A percentile compares a stretch with the other conserved stretches of the same genome.
These are phyloP conservation scores for Rhizopus microsporus DNA, from an alignment of 371 early-diverging fungal species.

Conservation along the genomic window DNA sequence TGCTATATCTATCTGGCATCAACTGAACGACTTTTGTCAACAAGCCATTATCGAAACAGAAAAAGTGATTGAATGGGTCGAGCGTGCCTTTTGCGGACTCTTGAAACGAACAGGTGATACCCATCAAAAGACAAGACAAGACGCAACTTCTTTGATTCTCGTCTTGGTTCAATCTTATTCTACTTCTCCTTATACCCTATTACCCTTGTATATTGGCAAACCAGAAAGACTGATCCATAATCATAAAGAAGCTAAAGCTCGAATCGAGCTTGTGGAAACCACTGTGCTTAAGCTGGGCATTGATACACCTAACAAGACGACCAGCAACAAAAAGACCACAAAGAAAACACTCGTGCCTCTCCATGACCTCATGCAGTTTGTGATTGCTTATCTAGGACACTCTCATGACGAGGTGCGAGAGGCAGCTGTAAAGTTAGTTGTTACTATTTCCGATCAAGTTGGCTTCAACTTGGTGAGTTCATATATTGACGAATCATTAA, in stretches of 20 bases:
- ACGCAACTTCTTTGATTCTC: slow-evolving; percentile 52
- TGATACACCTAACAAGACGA: slow-evolving; percentile 4
- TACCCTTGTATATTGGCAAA: slow-evolving; percentile 52
- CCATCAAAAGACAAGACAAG: slow-evolving; percentile 59
- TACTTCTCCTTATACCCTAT: slow-evolving; percentile 47
- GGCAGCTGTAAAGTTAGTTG: slow-evolving; percentile 61
- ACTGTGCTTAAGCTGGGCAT: slow-evolving; percentile 56
- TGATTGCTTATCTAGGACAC: slow-evolving; percentile 63
- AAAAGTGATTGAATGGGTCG: slow-evolving; percentile 51
- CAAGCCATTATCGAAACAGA: slow-evolving; percentile 7
- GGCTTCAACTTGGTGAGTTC: slow-evolving; percentile 34
- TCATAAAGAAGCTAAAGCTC: slow-evolving; percentile 35
- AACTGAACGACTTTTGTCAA: slow-evolving; percentile 41
- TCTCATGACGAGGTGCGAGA: slow-evolving; percentile 69
- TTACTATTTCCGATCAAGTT: slow-evolving; percentile 47
- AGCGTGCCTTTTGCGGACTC: slow-evolving; percentile 54
- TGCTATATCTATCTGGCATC: slow-evolving; percentile 57
- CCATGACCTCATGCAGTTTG: slow-evolving; percentile 61
- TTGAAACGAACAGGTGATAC: slow-evolving; percentile 63
- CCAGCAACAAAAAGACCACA: slow-evolving; percentile 9
- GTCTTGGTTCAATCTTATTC: slow-evolving; percentile 56
- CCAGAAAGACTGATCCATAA: slow-evolving; percentile 41
- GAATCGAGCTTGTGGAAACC: slow-evolving; percentile 56
- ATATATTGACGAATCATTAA: slow-evolving; percentile 33
- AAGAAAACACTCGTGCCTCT: slow-evolving; percentile 19